Evolutionary conservation across 1,284 basidiomycete genomes (phyloP).

Genomic region (Cystobasidiaceae sp.): DNA sequence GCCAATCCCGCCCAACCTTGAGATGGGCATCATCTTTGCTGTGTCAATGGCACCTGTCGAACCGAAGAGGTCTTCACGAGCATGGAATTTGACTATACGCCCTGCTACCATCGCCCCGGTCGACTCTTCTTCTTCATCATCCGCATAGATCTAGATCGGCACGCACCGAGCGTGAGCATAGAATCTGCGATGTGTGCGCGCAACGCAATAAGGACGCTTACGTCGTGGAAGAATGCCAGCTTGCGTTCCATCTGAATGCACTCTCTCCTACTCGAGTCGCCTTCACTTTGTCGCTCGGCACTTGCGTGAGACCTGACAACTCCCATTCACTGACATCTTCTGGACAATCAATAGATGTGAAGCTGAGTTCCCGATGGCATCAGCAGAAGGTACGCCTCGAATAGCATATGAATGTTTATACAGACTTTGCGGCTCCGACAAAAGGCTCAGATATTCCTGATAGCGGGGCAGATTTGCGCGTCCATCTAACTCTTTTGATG

Average conservation of each 20-base stretch:
- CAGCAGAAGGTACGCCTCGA: slow-evolving; percentile 59
- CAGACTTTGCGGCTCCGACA: slow-evolving; percentile 62
- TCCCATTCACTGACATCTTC: slow-evolving; percentile 64
- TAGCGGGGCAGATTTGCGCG: slow-evolving; percentile 52
- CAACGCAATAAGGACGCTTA: background rate
- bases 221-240: slow-evolving; percentile 6
- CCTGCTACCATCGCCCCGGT: slow-evolving; percentile 61
- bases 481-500: background rate
- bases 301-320: slow-evolving; percentile 63
- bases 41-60: slow-evolving; percentile 53
- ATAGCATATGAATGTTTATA: slow-evolving; percentile 54
- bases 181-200: background rate
- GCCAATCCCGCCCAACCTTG: slow-evolving; percentile 59
- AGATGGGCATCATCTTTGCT: slow-evolving; percentile 58
- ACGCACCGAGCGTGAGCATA: background rate
- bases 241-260: slow-evolving; percentile 63
- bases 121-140: slow-evolving; percentile 34
- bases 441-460: slow-evolving; percentile 64
- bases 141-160: background rate
- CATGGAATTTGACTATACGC: slow-evolving; percentile 60
- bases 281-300: slow-evolving; percentile 58
- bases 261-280: slow-evolving; percentile 66
- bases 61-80: slow-evolving; percentile 53
- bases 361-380: slow-evolving; percentile 44
- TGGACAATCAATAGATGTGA: slow-evolving; percentile 62